Conservation (phyloP, 2,329 filamentous ascomycete species). For the Zopfia rhizophila region DNA sequence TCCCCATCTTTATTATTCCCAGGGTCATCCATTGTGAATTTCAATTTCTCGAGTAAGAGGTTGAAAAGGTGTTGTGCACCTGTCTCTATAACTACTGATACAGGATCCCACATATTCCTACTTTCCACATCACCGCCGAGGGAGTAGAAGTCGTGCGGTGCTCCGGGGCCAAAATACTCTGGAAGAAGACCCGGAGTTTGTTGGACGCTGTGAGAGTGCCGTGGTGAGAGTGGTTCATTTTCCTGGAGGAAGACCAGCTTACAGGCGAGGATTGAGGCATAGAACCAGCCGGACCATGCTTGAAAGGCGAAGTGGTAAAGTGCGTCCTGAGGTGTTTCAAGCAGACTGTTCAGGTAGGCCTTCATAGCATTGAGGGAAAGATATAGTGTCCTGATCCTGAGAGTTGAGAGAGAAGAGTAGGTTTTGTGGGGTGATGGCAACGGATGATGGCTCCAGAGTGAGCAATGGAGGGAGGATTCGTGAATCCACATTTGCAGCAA, state of each 20-base stretch:
- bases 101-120: conserved; percentile 25
- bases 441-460: conserved; percentile 32
- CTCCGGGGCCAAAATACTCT: conserved; percentile 7
- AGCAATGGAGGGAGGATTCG: conserved; percentile 31
- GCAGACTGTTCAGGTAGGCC: conserved; percentile 23
- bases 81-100: conserved; percentile 26
- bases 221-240: conserved; percentile 30
- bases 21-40: conserved; percentile 21
- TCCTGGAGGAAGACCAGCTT: conserved; percentile 36
- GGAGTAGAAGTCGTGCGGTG: not conserved
- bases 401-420: not conserved
- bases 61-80: conserved; percentile 26
- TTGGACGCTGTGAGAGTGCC: no score
- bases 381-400: conserved; percentile 19
- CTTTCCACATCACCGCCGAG: not conserved
- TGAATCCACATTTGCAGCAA: conserved; percentile 31
- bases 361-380: conserved; percentile 20
- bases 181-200: conserved; percentile 21
- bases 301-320: conserved; percentile 28
- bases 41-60: conserved; percentile 27
- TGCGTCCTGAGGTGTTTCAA: conserved; percentile 12
- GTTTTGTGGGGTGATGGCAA: not conserved
- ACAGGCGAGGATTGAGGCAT: conserved; percentile 35
- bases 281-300: conserved; percentile 34
- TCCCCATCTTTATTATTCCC: conserved; percentile 6